A percentile compares a stretch with the other conserved stretches of the same genome.
These are phyloP conservation scores for Xerocomellus dryophilus DNA, from an alignment of 768 basidiomycete genomes.

Conservation along the genomic window DNA sequence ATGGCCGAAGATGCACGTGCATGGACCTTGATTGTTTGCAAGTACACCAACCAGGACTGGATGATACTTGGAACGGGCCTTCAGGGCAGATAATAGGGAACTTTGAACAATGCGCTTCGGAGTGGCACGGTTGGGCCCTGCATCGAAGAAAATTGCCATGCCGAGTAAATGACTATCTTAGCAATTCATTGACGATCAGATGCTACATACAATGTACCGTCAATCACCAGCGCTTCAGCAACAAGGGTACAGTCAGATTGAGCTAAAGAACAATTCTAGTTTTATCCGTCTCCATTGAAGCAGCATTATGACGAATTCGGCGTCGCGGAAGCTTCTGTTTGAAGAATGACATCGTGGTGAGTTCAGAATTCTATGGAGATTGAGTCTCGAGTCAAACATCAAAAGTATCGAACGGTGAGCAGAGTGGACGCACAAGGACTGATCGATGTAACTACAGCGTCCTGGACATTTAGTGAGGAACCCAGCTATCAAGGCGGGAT, in stretches of 20 bases:
- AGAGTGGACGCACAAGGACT: conserved; percentile 16
- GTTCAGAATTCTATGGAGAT: conserved; percentile 3
- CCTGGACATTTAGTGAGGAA: background rate
- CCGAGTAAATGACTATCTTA: conserved; percentile 12
- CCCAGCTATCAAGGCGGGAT: background rate
- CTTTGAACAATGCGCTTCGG: background rate
- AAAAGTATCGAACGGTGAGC: conserved; percentile 1
- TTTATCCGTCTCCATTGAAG: conserved; percentile 1
- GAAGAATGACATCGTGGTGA: background rate
- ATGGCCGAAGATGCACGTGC: background rate
- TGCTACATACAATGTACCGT: background rate
- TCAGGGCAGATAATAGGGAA: background rate
- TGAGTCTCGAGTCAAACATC: background rate
- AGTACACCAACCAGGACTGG: too few species aligned
- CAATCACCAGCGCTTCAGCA: background rate
- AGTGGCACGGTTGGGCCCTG: background rate
- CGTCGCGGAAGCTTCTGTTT: background rate
- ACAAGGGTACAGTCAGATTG: conserved; percentile 12
- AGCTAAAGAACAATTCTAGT: conserved; percentile 8
- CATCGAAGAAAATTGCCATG: background rate
- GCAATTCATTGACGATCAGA: conserved; percentile 7
- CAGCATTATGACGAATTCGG: background rate
- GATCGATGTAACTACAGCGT: conserved; percentile 5
- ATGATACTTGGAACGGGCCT: too few species aligned
- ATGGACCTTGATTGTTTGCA: background rate